Percentiles rank a stretch among this genome's conserved stretches.
phyloP scores from a whole-genome alignment of 2,329 filamentous ascomycete species.

The Cladosporium sp. region DNA sequence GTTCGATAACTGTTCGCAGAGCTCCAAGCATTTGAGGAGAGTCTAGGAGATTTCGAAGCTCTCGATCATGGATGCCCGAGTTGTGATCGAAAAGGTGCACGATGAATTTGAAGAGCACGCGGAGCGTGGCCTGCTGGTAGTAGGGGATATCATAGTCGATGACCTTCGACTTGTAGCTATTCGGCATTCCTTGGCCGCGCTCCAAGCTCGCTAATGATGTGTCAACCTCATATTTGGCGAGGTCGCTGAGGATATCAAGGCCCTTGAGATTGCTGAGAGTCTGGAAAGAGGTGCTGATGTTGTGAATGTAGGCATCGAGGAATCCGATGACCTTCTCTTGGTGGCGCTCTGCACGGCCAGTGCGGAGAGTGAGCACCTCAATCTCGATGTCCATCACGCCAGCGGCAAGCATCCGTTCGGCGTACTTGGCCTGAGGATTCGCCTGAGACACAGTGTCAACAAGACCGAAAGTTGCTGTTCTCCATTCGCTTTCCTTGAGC shows the following conservation, averaged over 20 bases:
- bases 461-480: constrained; percentile 82
- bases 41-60: constrained; percentile 90
- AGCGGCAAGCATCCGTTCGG: constrained; percentile 79
- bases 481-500: constrained; percentile 75
- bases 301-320: constrained; percentile 79
- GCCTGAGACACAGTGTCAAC: constrained; percentile 70
- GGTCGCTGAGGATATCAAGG: constrained; percentile 82
- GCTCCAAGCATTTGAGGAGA: constrained; percentile 78
- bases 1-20: constrained; percentile 75
- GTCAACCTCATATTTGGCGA: constrained; percentile 75
- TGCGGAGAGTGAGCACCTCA: constrained; percentile 80
- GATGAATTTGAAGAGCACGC: constrained; percentile 92
- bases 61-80: constrained; percentile 78
- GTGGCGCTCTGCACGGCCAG: constrained; percentile 73
- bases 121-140: constrained; percentile 87
- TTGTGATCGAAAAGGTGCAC: constrained; percentile 88
- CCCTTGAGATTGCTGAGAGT: constrained; percentile 77
- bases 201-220: constrained; percentile 64
- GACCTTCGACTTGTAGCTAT: constrained; percentile 69
- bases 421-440: constrained; percentile 53
- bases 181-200: constrained; percentile 66
- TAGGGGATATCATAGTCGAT: constrained; percentile 94
- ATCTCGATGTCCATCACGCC: constrained; percentile 87
- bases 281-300: constrained; percentile 75
- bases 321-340: constrained; percentile 82